These are phyloP conservation scores for Annulohypoxylon bovei DNA, from an alignment of 495 filamentous ascomycete genomes.

Conservation along the genomic window DNA sequence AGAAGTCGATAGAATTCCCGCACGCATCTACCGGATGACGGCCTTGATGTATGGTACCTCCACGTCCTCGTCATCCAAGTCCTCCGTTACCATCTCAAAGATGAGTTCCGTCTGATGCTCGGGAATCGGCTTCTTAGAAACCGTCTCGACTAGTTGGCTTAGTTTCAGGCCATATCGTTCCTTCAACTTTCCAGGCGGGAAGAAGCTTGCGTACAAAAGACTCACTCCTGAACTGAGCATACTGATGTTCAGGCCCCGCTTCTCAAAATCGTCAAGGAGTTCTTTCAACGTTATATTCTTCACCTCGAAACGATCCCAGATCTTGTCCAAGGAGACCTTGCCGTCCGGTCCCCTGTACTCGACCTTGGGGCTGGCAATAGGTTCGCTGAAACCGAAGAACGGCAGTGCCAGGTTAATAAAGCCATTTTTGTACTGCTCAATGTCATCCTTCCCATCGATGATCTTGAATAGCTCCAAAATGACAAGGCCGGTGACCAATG, in stretches of 20 bases:
- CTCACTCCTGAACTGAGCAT: constrained; percentile 98
- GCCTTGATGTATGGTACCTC: constrained; percentile 98
- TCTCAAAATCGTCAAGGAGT: constrained; percentile 81
- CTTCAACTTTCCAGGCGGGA: constrained; percentile 86
- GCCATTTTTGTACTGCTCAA: constrained; percentile 99
- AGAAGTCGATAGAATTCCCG: background rate
- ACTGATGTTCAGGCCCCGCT: constrained; percentile 80
- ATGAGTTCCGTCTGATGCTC: constrained; percentile 94
- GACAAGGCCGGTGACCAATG: constrained; percentile 93
- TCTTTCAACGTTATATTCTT: constrained; percentile 84
- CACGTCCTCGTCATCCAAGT: constrained; percentile 89
- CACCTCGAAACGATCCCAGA: constrained; percentile 98
- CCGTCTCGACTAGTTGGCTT: constrained; percentile 85
- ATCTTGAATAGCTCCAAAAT: constrained; percentile 96
- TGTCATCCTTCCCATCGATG: constrained; percentile 90
- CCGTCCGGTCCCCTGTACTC: constrained; percentile 78
- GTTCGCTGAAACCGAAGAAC: constrained; percentile 98
- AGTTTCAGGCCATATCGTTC: constrained; percentile 69
- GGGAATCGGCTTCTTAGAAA: constrained; percentile 92
- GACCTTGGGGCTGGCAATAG: constrained; percentile 90
- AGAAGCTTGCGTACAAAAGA: constrained; percentile 95
- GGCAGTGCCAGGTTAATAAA: constrained; percentile 97
- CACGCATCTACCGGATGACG: constrained; percentile 58
- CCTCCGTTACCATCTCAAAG: constrained; percentile 95
- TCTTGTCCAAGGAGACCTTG: constrained; percentile 89